These are phyloP conservation scores for Blakeslea trispora DNA, from an alignment of 371 early-diverging fungal genomes.

Conservation along the genomic window DNA sequence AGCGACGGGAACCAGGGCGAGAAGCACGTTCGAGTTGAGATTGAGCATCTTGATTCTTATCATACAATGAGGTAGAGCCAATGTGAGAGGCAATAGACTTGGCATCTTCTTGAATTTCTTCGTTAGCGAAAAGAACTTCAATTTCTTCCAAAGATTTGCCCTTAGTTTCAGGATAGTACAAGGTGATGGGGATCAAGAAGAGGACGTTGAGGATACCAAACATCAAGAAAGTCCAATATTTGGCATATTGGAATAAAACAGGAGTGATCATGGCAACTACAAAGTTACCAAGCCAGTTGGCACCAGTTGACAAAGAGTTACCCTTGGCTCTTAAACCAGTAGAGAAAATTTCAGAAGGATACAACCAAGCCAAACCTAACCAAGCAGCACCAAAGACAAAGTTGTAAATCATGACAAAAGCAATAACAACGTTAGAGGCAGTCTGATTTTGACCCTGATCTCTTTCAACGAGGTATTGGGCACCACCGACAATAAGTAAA, in stretches of 20 bases:
- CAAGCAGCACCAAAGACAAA: conserved; percentile 60
- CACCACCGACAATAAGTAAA: conserved; percentile 45
- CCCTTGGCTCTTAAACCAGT: conserved; percentile 53
- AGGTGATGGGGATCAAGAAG: conserved; percentile 49
- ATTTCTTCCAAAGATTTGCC: conserved; percentile 61
- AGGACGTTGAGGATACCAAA: conserved; percentile 52
- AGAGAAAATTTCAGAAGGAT: conserved; percentile 73
- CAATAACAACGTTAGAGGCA: conserved; percentile 43
- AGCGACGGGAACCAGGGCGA: conserved; percentile 47
- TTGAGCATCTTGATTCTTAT: conserved; percentile 38
- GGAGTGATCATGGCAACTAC: conserved; percentile 47
- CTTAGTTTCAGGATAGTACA: conserved; percentile 56
- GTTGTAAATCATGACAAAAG: conserved; percentile 46
- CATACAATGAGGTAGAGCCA: conserved; percentile 36
- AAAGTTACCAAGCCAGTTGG: conserved; percentile 66
- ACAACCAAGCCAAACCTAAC: conserved; percentile 54
- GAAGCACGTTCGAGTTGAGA: conserved; percentile 39
- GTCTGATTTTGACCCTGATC: conserved; percentile 27
- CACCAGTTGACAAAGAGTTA: conserved; percentile 50
- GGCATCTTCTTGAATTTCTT: conserved; percentile 40
- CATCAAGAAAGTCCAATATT: conserved; percentile 56
- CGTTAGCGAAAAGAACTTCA: conserved; percentile 53
- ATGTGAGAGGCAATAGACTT: conserved; percentile 40
- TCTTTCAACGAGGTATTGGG: conserved; percentile 38
- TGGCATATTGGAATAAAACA: conserved; percentile 55